phyloP scores from a whole-genome alignment of 2,329 filamentous ascomycete species.

The Rhinocladiella mackenziei region DNA sequence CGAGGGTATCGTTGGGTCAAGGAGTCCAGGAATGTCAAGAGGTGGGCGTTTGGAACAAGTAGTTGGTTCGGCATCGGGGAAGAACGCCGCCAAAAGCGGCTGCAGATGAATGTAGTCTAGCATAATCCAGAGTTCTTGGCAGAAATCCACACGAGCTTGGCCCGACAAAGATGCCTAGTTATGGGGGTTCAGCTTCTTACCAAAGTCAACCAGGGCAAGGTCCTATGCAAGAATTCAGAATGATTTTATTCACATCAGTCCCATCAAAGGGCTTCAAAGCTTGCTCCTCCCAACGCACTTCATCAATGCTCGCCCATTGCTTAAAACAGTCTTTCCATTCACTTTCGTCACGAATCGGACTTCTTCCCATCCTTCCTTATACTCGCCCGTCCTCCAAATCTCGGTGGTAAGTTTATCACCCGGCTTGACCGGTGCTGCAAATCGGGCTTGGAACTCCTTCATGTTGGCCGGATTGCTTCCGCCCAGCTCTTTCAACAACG shows the following conservation, averaged over 20 bases:
- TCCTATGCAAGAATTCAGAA: too few species aligned
- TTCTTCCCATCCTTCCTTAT: constrained; percentile 69
- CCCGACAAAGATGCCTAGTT: too few species aligned
- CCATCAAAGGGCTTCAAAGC: constrained; percentile 38
- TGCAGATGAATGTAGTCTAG: too few species aligned
- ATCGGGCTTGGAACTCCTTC: constrained; percentile 83
- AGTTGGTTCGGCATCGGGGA: too few species aligned
- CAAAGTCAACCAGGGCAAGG: too few species aligned
- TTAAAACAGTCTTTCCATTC: constrained; percentile 78
- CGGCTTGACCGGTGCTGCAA: constrained; percentile 77
- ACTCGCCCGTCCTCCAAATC: constrained; percentile 72
- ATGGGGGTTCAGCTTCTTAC: too few species aligned
- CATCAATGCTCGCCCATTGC: constrained; percentile 78
- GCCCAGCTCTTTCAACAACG: constrained; percentile 67
- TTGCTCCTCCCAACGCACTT: constrained; percentile 61
- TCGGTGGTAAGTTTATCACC: constrained; percentile 77
- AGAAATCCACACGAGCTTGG: too few species aligned
- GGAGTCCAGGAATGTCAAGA: too few species aligned
- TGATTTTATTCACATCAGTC: not conserved
- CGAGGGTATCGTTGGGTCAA: too few species aligned
- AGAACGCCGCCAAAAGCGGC: too few species aligned
- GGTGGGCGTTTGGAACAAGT: too few species aligned
- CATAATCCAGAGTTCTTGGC: too few species aligned
- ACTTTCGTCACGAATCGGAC: constrained; percentile 75
- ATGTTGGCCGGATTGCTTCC: constrained; percentile 75